Percentiles rank a stretch among this genome's conserved stretches.
Evolutionary conservation across 2,329 filamentous ascomycete genomes (phyloP).

Genomic region (Nemania abortiva): DNA sequence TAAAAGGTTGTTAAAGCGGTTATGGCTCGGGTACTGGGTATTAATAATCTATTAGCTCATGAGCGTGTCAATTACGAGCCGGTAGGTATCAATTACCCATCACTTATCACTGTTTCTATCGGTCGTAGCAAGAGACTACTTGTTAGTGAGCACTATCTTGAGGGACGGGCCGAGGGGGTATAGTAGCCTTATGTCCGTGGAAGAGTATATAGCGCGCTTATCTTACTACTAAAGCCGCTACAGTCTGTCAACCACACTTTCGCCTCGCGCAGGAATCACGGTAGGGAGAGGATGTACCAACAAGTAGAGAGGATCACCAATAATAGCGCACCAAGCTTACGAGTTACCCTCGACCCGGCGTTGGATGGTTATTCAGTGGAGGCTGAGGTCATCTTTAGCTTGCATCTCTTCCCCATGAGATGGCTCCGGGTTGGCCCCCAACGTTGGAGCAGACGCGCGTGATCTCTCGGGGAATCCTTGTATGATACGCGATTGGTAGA

Average conservation of each 20-base stretch:
- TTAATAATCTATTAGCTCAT: constrained; percentile 2
- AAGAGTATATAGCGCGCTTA: constrained; percentile 8
- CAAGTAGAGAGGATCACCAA: constrained; percentile 8
- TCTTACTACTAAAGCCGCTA: constrained; percentile 8
- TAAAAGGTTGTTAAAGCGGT: neutral
- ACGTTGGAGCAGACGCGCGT: constrained; percentile 32
- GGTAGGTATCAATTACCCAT: no score
- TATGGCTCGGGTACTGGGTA: neutral
- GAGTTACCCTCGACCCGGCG: constrained; percentile 23
- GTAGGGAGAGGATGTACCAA: constrained; percentile 15
- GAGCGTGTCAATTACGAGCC: no score
- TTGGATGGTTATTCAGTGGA: constrained; percentile 23
- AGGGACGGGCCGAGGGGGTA: constrained; percentile 28
- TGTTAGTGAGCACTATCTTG: constrained; percentile 20
- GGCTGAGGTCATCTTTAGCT: constrained; percentile 39
- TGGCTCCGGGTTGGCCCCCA: constrained; percentile 31
- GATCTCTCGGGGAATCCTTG: constrained; percentile 35
- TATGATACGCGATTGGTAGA: constrained; percentile 32
- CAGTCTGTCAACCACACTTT: neutral
- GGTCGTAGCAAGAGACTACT: constrained; percentile 11
- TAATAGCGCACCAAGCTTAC: constrained; percentile 4
- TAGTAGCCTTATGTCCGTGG: neutral
- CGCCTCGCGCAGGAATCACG: constrained; percentile 3
- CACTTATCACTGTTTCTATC: neutral
- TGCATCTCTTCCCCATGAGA: constrained; percentile 28